Evolutionary conservation across 768 basidiomycete genomes (phyloP), one percentile per base, ranked within the genome.

Genomic region (Brasilioporus rufonigricans): DNA sequence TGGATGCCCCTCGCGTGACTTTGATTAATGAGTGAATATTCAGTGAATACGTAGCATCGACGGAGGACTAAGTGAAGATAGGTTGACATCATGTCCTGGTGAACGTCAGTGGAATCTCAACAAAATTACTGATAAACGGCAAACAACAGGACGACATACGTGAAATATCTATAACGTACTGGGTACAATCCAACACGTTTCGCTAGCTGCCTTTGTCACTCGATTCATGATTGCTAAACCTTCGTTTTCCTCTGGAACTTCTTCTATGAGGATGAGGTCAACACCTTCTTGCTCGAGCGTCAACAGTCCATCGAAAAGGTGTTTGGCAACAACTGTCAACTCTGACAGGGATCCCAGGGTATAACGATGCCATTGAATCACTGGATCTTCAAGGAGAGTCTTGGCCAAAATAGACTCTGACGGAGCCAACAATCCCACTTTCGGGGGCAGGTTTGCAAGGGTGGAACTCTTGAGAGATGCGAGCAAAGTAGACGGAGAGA

Each of bases 221-320:
- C 96, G 80, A 69, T 98, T 97, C 93, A 97, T 98, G 27, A 98
- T 82, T 7, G 96, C 96, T 27, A 97, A 72, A 0, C 96, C 96
- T 64, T 97, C 87, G 33, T 83, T 80, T 27, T 80, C 81, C 70
- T 97, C 92, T 36, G 77, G 72, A 10, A 95, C 78, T 57, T 88
- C 93, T 71, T 98, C 94, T 52, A 96, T 81, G 13, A 96, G 68
- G 59, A 98, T 96, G 48, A 85, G 64, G 64, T 92, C 86, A 3
- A 92, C 93, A 5, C 86, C 87, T 47, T 80, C 76, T 24, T 67
- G 74, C 56, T 98, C 96, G 33, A 98, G 74, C 2, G 86, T 81
- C 40, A 97, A 77, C 48, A 98, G 71, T 0, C 92, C 95, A 58
- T 93, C 89, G 64, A 98, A 98, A 24, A 98, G 77, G 2, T 85